A percentile compares a stretch with the other conserved stretches of the same genome.
Conservation (phyloP, 1,139 yeast species). For the Pneumocystis murina region DNA sequence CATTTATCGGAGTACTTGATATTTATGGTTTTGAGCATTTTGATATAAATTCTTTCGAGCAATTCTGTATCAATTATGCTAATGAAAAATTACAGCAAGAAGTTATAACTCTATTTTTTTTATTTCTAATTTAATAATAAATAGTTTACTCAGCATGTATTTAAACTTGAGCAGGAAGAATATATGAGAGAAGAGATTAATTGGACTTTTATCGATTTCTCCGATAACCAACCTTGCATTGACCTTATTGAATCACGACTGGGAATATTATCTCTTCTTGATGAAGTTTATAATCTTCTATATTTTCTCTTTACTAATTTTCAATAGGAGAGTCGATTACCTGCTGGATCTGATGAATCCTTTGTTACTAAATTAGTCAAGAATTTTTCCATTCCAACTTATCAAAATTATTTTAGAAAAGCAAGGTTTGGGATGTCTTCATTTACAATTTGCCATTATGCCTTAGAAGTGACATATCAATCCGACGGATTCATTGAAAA, state of each 20-base stretch:
- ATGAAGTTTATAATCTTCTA: conserved; percentile 32
- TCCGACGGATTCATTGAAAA: conserved; percentile 91
- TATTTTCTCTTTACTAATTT: not conserved
- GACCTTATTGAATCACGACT: conserved; percentile 77
- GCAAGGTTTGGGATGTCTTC: conserved; percentile 91
- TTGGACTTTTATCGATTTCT: conserved; percentile 92
- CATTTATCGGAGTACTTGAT: conserved; percentile 93
- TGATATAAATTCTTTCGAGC: conserved; percentile 86
- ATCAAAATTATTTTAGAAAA: conserved; percentile 68
- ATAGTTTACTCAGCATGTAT: conserved; percentile 80
- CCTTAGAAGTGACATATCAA: conserved; percentile 84
- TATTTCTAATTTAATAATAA: not conserved
- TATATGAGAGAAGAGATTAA: conserved; percentile 82
- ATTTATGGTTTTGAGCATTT: conserved; percentile 96
- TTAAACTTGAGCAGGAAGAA: conserved; percentile 92
- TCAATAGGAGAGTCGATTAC: conserved; percentile 62
- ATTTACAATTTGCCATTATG: conserved; percentile 84
- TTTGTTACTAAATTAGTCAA: conserved; percentile 87
- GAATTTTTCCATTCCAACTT: conserved; percentile 56
- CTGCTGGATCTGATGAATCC: conserved; percentile 84
- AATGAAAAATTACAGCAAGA: conserved; percentile 96
- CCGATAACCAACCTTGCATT: conserved; percentile 96
- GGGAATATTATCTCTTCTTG: conserved; percentile 77
- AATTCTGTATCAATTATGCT: conserved; percentile 93
- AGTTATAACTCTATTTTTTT: conserved; percentile 7